Base-by-base conservation (phyloP, 176 grass and related monocot species). In the Aegilops bicornis region DNA sequence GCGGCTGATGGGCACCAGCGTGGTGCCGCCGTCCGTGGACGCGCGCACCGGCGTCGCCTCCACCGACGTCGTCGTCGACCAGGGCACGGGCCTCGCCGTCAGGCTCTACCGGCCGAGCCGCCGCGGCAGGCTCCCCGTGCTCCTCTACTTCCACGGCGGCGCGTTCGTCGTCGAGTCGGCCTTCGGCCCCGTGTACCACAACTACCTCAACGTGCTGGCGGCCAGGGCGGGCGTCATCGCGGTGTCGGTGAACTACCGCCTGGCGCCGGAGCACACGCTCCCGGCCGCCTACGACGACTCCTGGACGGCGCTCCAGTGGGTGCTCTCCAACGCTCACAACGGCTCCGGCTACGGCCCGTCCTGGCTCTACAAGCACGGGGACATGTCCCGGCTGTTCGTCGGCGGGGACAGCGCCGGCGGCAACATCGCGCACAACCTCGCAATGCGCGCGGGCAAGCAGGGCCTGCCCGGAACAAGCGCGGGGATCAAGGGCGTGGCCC, bases 91-190 rank as follows among this genome's bases (percentile, higher is more conserved):
- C 10, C 87, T 97, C 61, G 78, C 78, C 0, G 89, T 50, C n/a
- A 83, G 95, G 25, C 43, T 97, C 8, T 97, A 97, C 92, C 68
- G 79, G 0, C 95, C 86, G 4, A 56, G 40, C 7, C 25, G 23
- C 0, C 37, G 30, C 7, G 84, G 73, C 23, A 89, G 72, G 79
- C 75, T 95, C 5, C 92, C 92, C 2, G 84, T 97, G 73, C 85
- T 97, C 10, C n/a, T 97, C 12, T 97, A 95, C 85, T 95, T 95
- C 92, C 95, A 95, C 73, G 95, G 95, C 68, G 95, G 95, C 85
- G 95, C 89, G 67, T 97, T 97, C 84, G 91, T 92, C 31, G 87
- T 95, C 13, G 86, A 90, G 79, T 94, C 95, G 8, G 90, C 89
- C 48, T 87, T 90, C 24, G 84, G 80, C 8, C 90, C 89, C 13